A percentile compares a stretch with the other conserved stretches of the same genome.
Evolutionary conservation across 441 rosid genomes (phyloP).

Genomic region (Croton laevigatus): DNA sequence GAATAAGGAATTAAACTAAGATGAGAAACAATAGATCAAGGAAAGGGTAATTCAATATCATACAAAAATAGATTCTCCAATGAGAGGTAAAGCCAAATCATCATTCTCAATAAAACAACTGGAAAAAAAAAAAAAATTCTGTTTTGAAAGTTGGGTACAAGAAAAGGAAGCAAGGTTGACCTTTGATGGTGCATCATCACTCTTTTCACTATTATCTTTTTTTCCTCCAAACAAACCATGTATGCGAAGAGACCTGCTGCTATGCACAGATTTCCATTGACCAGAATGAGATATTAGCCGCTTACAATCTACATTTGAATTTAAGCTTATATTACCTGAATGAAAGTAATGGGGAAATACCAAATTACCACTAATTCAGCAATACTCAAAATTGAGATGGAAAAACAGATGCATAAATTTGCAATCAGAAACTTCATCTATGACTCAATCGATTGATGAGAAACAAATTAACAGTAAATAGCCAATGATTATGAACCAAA

Average conservation of each 20-base stretch:
- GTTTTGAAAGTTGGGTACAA: neutral
- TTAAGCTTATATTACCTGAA: constrained; percentile 45
- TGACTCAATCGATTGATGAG: neutral
- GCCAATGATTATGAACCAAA: neutral
- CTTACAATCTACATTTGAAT: constrained; percentile 35
- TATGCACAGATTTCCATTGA: constrained; percentile 24
- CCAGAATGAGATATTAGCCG: constrained; percentile 30
- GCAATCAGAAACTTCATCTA: neutral
- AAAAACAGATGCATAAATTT: neutral
- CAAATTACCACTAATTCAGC: constrained; percentile 9
- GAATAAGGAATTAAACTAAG: neutral
- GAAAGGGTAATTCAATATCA: neutral
- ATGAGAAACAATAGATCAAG: neutral
- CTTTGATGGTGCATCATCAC: constrained; percentile 69
- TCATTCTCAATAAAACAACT: neutral
- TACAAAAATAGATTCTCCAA: neutral
- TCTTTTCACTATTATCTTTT: constrained; percentile 56
- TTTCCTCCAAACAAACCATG: constrained; percentile 75
- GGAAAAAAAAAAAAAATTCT: neutral
- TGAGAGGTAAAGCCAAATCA: neutral
- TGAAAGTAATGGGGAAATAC: constrained; percentile 25
- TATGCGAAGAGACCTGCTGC: constrained; percentile 42
- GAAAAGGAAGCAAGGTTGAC: constrained; percentile 31
- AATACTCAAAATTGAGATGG: neutral
- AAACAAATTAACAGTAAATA: neutral